phyloP scores from a whole-genome alignment of 306 rosid species.

The Phaseolus lunatus region DNA sequence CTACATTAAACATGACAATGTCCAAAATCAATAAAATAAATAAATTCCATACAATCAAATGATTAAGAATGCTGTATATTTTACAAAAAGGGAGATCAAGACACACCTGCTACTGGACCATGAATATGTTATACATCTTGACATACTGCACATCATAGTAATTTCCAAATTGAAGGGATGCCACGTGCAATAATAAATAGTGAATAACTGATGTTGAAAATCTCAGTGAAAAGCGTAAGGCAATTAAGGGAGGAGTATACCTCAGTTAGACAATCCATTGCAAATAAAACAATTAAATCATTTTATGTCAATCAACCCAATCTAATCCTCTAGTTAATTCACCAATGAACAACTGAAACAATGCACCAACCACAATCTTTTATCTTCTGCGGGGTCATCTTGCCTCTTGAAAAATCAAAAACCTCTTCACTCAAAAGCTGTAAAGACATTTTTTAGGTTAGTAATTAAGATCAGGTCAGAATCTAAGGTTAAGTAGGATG shows the following conservation, averaged over 20 bases:
- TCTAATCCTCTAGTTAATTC: no score
- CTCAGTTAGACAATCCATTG: constrained; percentile 96
- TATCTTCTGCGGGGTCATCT: constrained; percentile 64
- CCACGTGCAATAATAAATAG: constrained; percentile 69
- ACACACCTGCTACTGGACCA: constrained; percentile 91
- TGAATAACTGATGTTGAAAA: constrained; percentile 18
- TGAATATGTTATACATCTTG: constrained; percentile 88
- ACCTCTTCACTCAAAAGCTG: constrained; percentile 68
- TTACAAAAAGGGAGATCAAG: background rate
- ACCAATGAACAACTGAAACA: constrained; percentile 21
- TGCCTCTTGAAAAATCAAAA: constrained; percentile 65
- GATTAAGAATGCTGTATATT: background rate
- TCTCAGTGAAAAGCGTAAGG: background rate
- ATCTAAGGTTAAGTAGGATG: background rate
- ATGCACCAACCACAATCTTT: constrained; percentile 32
- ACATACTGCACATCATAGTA: constrained; percentile 79
- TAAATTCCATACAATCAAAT: constrained; percentile 3
- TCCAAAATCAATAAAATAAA: constrained; percentile 34
- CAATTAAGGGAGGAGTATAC: constrained; percentile 48
- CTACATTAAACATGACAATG: constrained; percentile 47
- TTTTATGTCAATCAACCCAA: no score
- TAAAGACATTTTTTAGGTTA: constrained; percentile 32
- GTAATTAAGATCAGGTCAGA: constrained; percentile 9
- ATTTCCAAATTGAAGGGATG: constrained; percentile 82
- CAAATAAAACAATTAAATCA: no score